Conservation (phyloP, 2,329 filamentous ascomycete species). For the Exophiala xenobiotica region DNA sequence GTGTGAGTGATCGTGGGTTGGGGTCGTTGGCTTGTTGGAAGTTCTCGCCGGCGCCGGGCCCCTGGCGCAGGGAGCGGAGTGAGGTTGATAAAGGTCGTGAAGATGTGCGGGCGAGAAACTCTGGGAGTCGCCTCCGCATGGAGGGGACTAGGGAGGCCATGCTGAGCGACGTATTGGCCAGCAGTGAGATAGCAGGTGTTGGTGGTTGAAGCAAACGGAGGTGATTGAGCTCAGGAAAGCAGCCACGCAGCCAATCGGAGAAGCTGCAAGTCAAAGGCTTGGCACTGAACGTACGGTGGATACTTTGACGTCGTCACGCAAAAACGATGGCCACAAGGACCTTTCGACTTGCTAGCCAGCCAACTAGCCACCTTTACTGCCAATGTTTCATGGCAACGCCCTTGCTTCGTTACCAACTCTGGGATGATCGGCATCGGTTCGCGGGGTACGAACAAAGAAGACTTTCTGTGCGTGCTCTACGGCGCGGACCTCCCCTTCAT, state of each 20-base stretch:
- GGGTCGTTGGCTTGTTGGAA: slow-evolving; percentile 57
- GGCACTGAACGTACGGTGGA: too few species aligned
- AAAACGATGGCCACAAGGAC: too few species aligned
- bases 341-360: too few species aligned
- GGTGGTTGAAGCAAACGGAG: slow-evolving; percentile 2
- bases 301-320: too few species aligned
- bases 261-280: slow-evolving; percentile 3
- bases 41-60: slow-evolving; percentile 37
- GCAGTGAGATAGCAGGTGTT: background rate
- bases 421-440: too few species aligned
- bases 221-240: slow-evolving; percentile 15
- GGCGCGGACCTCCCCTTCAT: too few species aligned
- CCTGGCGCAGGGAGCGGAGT: slow-evolving; percentile 27
- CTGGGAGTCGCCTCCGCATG: slow-evolving; percentile 14
- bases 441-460: too few species aligned
- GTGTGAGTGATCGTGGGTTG: slow-evolving; percentile 49
- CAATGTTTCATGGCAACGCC: too few species aligned
- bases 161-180: background rate
- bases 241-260: slow-evolving; percentile 17
- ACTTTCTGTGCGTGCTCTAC: too few species aligned
- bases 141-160: slow-evolving; percentile 23
- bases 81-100: slow-evolving; percentile 53
- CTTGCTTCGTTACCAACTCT: too few species aligned
- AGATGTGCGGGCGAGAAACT: slow-evolving; percentile 51
- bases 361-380: too few species aligned